phyloP scores from a whole-genome alignment of 768 basidiomycete species.

The Crepidotus variabilis region DNA sequence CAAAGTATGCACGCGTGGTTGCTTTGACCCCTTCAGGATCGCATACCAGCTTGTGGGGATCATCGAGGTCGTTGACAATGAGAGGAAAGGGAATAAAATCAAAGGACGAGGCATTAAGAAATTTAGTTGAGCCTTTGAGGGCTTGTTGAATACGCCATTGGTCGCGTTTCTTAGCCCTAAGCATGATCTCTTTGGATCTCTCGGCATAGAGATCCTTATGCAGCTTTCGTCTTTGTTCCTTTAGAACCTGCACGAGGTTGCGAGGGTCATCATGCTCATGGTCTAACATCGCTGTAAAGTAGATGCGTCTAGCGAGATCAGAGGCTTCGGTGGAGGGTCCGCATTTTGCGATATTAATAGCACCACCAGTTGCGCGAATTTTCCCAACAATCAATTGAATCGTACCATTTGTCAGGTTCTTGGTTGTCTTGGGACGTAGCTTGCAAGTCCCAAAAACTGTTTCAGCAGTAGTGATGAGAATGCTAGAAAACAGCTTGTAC shows the following conservation, averaged over 20 bases:
- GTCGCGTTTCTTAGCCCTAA: background rate
- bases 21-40: constrained; percentile 10
- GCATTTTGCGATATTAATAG: background rate
- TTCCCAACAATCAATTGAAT: background rate
- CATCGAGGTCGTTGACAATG: constrained; percentile 4
- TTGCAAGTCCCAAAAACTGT: background rate
- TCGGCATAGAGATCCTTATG: constrained; percentile 1
- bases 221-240: background rate
- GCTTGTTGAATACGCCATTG: background rate
- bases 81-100: constrained; percentile 2
- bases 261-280: background rate
- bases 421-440: background rate
- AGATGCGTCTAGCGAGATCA: background rate
- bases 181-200: background rate
- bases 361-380: background rate
- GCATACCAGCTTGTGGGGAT: constrained; percentile 2
- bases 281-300: background rate
- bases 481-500: background rate
- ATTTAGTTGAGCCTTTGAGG: constrained; percentile 1
- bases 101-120: background rate
- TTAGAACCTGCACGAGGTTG: background rate
- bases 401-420: background rate
- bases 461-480: background rate
- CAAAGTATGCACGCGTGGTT: constrained; percentile 14
- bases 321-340: background rate